A percentile compares a stretch with the other conserved stretches of the same genome.
Evolutionary conservation across 768 basidiomycete species (phyloP).

Genomic region (Suillus subalutaceus): DNA sequence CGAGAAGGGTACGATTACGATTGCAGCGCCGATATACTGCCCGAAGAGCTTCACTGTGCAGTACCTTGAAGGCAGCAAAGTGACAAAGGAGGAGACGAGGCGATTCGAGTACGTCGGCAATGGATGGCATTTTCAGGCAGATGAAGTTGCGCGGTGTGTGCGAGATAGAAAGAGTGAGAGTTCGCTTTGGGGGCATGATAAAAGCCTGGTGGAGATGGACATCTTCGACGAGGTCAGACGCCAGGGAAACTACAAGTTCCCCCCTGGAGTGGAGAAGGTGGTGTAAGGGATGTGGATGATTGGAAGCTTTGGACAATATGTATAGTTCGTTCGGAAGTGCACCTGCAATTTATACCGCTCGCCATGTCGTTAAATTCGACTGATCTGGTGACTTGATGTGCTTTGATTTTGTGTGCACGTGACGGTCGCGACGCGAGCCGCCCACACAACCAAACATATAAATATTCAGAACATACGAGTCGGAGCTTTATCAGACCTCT

Average conservation of each 20-base stretch:
- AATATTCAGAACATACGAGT: background rate
- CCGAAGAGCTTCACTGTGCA: slow-evolving; percentile 69
- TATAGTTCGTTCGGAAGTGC: background rate
- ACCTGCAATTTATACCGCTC: background rate
- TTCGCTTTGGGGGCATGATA: slow-evolving; percentile 73
- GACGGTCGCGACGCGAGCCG: background rate
- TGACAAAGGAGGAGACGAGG: slow-evolving; percentile 59
- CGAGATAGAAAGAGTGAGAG: slow-evolving; percentile 76
- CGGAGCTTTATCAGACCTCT: background rate
- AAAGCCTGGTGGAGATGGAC: slow-evolving; percentile 79
- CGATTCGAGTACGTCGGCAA: slow-evolving; percentile 62
- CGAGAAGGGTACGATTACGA: slow-evolving; percentile 67
- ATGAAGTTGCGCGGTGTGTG: slow-evolving; percentile 82
- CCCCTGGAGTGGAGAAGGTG: slow-evolving; percentile 60
- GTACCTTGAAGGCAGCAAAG: slow-evolving; percentile 53
- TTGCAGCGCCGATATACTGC: slow-evolving; percentile 67
- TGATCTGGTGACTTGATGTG: background rate
- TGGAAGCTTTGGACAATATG: background rate
- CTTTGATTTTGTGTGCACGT: slow-evolving; percentile 3
- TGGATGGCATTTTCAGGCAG: slow-evolving; percentile 87
- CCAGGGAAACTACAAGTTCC: slow-evolving; percentile 68
- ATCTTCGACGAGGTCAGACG: slow-evolving; percentile 85
- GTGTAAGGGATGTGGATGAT: background rate
- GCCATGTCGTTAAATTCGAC: background rate
- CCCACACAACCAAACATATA: background rate